Conservation (phyloP, 2,329 filamentous ascomycete species). For the Xylariaceae sp. region DNA sequence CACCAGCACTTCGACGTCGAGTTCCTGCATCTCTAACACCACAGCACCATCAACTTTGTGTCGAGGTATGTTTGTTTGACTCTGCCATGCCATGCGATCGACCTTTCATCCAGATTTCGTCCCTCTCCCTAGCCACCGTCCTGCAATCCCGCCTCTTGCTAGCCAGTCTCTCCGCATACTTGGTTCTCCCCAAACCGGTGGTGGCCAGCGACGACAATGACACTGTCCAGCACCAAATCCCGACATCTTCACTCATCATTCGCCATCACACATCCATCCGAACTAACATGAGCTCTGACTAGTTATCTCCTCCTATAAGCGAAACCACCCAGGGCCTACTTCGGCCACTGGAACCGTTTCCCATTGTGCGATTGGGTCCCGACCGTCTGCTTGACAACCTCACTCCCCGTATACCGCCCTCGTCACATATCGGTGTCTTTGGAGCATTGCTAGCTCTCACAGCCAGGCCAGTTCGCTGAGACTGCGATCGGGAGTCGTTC, state of each 20-base stretch:
- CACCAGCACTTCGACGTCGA: slow-evolving; percentile 26
- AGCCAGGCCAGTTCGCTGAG: slow-evolving; percentile 12
- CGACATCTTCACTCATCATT: slow-evolving; percentile 3
- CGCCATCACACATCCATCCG: slow-evolving; percentile 3
- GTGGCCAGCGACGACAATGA: slow-evolving; percentile 13
- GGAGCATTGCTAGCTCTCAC: slow-evolving; percentile 4
- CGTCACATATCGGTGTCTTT: slow-evolving; percentile 7
- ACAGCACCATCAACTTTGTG: slow-evolving; percentile 31
- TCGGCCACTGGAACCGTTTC: slow-evolving; percentile 10
- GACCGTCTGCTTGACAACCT: slow-evolving; percentile 15
- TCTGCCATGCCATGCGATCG: slow-evolving; percentile 36
- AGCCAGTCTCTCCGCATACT: slow-evolving; percentile 9
- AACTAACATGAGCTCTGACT: slow-evolving; percentile 15
- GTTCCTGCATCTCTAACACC: slow-evolving; percentile 31
- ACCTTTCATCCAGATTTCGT: slow-evolving; percentile 18
- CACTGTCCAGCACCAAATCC: slow-evolving; percentile 6
- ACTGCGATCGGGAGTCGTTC: slow-evolving; percentile 9
- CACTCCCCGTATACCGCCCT: not conserved
- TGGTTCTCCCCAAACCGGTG: slow-evolving; percentile 8
- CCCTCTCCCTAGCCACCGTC: slow-evolving; percentile 16
- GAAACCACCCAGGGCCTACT: slow-evolving; percentile 8
- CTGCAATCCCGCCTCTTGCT: slow-evolving; percentile 14
- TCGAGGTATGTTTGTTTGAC: slow-evolving; percentile 35
- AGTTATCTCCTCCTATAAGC: slow-evolving; percentile 11
- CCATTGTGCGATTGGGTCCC: slow-evolving; percentile 24